Base-by-base conservation (phyloP, 768 basidiomycete species). In the Russula ochroleuca region DNA sequence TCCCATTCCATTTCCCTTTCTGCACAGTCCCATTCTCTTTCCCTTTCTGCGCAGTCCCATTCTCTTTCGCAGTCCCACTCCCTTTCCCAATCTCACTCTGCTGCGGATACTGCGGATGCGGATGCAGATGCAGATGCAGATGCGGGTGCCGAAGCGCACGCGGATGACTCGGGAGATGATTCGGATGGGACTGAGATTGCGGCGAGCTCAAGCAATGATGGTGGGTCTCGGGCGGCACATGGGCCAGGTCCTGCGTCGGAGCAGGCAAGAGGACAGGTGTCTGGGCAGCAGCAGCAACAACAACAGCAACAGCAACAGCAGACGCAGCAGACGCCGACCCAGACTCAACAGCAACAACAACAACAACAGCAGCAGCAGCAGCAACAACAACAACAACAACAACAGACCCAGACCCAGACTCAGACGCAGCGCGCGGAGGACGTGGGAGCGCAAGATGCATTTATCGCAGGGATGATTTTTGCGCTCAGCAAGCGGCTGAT, bases 401-500 rank as follows among this genome's bases (percentile, higher is more conserved):
- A 38, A 3, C 47, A 49, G 10, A 49, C 2, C 5, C 40, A 59
- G 3, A 31, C 6, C 15, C 35, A 59, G 28, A 7, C 7, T 2
- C 37, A 50, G 33, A 21, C 33, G 78, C 19, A 78, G 77, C 28
- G 74, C 2, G 75, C 85, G 9, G 90, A 91, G 69, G 90, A 92
- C 67, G 81, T 86, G 11, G 90, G 90, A 1, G 86, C 87, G 1
- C 87, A 92, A 68, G 86, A 89, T 62, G 90, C 90, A 3, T 92
- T 92, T 68, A 82, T 91, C n/a, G 86, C 88, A 0, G 92, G 90
- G 9, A 92, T 94, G 90, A 88, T 94, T 59, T 93, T 84, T 73
- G 84, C 90, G 0, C 71, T 94, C 67, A 91, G 86, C 60, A 76
- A 90, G 68, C 79, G 84, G 50, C 75, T 91, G 57, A 75, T 86